Conservation (phyloP, 2,329 filamentous ascomycete species). For the Monilinia polystroma region DNA sequence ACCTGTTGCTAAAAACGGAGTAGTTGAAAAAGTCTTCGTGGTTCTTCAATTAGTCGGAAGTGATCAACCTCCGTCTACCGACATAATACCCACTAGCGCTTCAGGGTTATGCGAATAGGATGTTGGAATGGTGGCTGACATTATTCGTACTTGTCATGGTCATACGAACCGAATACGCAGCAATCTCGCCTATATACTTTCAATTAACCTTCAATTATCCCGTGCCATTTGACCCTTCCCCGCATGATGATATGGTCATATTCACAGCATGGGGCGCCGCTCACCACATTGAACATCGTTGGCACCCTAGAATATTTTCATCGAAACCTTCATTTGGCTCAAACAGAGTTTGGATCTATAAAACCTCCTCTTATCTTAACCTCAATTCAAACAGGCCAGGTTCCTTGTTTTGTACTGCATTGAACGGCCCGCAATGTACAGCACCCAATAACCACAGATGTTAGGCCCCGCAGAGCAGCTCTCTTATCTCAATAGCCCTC, state of each 20-base stretch:
- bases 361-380: neutral
- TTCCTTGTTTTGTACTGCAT: too few relatives aligned
- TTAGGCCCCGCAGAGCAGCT: neutral
- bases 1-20: too few relatives aligned
- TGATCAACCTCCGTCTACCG: slow-evolving; percentile 9
- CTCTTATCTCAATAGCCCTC: neutral
- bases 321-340: neutral
- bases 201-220: neutral
- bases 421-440: neutral
- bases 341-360: neutral
- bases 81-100: neutral
- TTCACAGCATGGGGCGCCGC: neutral
- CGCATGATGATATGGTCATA: neutral
- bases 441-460: neutral
- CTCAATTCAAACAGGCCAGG: neutral
- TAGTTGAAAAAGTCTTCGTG: neutral
- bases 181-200: neutral
- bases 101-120: neutral
- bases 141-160: neutral
- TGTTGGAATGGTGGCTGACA: neutral
- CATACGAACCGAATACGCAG: neutral
- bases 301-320: neutral
- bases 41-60: neutral
- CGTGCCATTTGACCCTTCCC: neutral
- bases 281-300: neutral